Conservation (phyloP, 1,284 basidiomycete genomes). For the Moesziomyces sp. region DNA sequence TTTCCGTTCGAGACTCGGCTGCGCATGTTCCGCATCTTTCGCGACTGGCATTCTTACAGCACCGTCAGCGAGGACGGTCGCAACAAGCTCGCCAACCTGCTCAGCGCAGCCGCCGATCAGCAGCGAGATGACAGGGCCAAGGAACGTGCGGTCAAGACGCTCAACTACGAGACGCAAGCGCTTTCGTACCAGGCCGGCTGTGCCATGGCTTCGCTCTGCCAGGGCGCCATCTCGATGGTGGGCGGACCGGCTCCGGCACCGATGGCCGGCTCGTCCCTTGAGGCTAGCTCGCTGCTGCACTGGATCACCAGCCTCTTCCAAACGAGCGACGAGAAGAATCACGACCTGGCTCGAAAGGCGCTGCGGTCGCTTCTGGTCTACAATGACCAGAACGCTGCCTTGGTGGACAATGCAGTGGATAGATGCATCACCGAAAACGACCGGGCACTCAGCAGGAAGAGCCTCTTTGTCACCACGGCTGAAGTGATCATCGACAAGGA, state of each 20-base stretch:
- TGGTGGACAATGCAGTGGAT: slow-evolving; percentile 78
- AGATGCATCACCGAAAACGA: slow-evolving; percentile 77
- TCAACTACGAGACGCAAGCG: slow-evolving; percentile 73
- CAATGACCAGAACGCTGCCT: slow-evolving; percentile 74
- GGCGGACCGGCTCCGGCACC: slow-evolving; percentile 85
- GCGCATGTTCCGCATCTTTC: slow-evolving; percentile 83
- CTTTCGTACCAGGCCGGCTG: slow-evolving; percentile 78
- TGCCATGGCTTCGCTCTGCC: slow-evolving; percentile 78
- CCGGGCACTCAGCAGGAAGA: slow-evolving; percentile 68
- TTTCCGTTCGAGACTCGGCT: slow-evolving; percentile 81
- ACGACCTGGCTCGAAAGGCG: slow-evolving; percentile 74
- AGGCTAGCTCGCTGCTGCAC: slow-evolving; percentile 68
- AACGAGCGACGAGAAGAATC: slow-evolving; percentile 65
- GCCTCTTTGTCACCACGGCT: slow-evolving; percentile 82
- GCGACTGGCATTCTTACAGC: slow-evolving; percentile 92
- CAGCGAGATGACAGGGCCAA: slow-evolving; percentile 69
- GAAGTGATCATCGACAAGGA: slow-evolving; percentile 77
- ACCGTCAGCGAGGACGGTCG: slow-evolving; percentile 79
- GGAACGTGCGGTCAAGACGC: slow-evolving; percentile 67
- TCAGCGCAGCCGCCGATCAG: slow-evolving; percentile 75
- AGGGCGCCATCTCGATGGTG: slow-evolving; percentile 48
- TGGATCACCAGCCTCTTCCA: slow-evolving; percentile 71
- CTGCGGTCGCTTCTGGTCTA: slow-evolving; percentile 78
- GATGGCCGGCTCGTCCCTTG: slow-evolving; percentile 75
- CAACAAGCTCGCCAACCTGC: slow-evolving; percentile 79